A percentile compares a stretch with the other conserved stretches of the same genome.
phyloP scores from a whole-genome alignment of 2,329 filamentous ascomycete species.

The Trichophyton verrucosum region DNA sequence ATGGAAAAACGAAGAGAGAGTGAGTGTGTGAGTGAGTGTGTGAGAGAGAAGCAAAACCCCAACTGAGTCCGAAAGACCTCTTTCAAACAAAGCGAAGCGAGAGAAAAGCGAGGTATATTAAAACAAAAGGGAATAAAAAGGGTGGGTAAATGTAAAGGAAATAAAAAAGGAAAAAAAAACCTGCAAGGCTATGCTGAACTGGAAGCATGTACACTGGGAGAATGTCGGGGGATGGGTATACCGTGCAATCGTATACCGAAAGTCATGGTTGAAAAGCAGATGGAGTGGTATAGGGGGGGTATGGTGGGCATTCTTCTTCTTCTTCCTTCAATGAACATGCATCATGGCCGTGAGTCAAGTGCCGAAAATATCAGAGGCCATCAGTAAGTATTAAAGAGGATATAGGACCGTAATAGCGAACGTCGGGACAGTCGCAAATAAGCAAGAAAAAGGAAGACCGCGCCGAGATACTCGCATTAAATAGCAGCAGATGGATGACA shows the following conservation, averaged over 20 bases:
- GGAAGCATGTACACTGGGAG: background rate
- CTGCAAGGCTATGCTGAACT: slow-evolving; percentile 2
- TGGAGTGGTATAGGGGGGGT: background rate
- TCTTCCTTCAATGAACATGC: slow-evolving; percentile 1
- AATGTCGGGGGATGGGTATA: background rate
- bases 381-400: background rate
- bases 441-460: background rate
- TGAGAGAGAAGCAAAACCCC: background rate
- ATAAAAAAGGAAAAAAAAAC: background rate
- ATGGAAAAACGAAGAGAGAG: background rate
- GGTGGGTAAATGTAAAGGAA: background rate
- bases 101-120: background rate
- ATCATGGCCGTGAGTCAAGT: background rate
- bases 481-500: background rate
- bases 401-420: background rate
- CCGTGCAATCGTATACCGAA: background rate
- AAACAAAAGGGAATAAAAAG: background rate
- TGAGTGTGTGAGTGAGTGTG: background rate
- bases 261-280: background rate
- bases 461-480: background rate
- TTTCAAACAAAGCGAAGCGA: background rate
- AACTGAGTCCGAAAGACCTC: background rate
- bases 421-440: background rate
- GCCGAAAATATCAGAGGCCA: background rate
- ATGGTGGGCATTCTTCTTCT: background rate